Evolutionary conservation across 169 alveolate genomes (phyloP), one percentile per base, ranked within the genome.

Genomic region (Toxoplasma gondii): DNA sequence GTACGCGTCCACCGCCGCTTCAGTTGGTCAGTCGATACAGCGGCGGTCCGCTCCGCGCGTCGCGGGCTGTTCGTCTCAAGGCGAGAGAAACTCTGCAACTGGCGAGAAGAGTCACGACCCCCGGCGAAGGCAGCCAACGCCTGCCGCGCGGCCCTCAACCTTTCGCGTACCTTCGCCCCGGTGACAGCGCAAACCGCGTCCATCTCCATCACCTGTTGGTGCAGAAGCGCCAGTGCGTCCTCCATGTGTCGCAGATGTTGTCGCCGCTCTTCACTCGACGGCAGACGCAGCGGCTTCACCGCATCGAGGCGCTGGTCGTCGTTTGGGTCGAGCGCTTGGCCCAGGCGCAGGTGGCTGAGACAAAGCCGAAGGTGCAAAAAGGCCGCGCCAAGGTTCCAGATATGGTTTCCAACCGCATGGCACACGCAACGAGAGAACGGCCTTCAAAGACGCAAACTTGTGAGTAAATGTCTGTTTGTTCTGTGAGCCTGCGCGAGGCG

Each of bases 281-380:
- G 90, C 38, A 43, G 16, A 64, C n/a, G 90, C 90, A 82, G 84
- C 84, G 45, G 45, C 44, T 31, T 12, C 24, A 74, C 1, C 39
- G n/a, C 22, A 16, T 38, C 67, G 39, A 82, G 90, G 17, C 90
- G 90, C 90, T 82, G 90, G 31, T 82, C 90, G 39, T 82, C 90
- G 19, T 78, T 38, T 12, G 69, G 90, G 41, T 82, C 67, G 38
- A 43, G 36, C 4, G 67, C 41, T 39, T 41, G 24, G 7, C 41
- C 90, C 67, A 82, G 36, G 9, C 90, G 53, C 67, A 82, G 64
- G 67, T 82, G 90, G 64, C 90, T 82, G 64, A 7, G 64, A 38
- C 19, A 27, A 82, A 82, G 1, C 69, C 16, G 43, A 78, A 10
- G 41, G 22, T 12, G 22, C 16, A 22, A 34, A 22, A 78, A 22